Conservation (phyloP, 2,329 filamentous ascomycete genomes). For the Cytospora schulzeri region DNA sequence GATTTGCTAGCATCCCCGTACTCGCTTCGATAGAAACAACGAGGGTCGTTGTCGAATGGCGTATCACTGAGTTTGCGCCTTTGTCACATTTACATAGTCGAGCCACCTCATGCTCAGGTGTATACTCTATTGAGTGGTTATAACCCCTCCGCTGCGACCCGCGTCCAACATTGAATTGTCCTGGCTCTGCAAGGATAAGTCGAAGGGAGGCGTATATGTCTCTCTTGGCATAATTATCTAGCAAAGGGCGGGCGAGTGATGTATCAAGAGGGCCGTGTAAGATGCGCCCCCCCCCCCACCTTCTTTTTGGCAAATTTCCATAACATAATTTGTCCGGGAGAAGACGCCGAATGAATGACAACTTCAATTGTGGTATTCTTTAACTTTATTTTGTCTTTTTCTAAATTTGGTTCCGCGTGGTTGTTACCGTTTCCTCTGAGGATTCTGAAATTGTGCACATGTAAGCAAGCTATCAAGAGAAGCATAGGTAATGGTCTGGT, state of each 20-base stretch:
- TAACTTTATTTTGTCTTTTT: no score
- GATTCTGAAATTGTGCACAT: no score
- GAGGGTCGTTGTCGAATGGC: not conserved
- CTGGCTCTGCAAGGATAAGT: conserved; percentile 36
- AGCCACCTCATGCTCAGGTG: conserved; percentile 41
- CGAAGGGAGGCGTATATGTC: conserved; percentile 41
- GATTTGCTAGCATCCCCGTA: conserved; percentile 34
- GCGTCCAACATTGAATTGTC: conserved; percentile 38
- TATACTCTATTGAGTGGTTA: conserved; percentile 44
- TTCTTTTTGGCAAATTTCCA: no score
- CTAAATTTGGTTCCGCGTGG: no score
- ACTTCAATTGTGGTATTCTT: no score
- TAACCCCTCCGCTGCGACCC: conserved; percentile 41
- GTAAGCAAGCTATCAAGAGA: no score
- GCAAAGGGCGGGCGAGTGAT: conserved; percentile 38
- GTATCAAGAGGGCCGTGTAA: no score
- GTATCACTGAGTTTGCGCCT: conserved; percentile 23
- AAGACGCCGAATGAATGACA: no score
- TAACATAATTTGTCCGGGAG: no score
- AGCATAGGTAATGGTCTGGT: no score
- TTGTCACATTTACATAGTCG: conserved; percentile 33
- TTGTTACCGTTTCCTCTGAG: no score
- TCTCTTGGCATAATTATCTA: conserved; percentile 39
- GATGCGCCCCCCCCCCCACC: no score
- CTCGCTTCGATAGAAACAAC: conserved; percentile 38